These are phyloP conservation scores for Pseudogymnoascus sp. DNA, from an alignment of 2,329 filamentous ascomycete genomes.

Conservation along the genomic window DNA sequence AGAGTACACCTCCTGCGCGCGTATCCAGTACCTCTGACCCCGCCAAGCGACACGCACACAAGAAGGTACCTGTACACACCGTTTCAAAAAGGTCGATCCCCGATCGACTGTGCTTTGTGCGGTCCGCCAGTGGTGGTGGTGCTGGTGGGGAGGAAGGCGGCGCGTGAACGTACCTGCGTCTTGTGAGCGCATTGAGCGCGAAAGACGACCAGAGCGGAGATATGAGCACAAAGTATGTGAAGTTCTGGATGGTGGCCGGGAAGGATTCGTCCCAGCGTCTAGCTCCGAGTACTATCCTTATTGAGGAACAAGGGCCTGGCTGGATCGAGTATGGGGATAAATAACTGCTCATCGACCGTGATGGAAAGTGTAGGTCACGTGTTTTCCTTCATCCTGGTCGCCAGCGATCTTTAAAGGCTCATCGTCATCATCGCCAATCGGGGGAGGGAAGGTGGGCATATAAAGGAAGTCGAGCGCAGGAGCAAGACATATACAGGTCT, in stretches of 20 bases:
- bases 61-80: background rate
- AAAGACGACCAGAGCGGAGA: background rate
- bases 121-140: background rate
- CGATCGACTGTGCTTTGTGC: background rate
- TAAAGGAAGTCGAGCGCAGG: too few relatives aligned
- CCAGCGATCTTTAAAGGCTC: too few relatives aligned
- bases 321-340: background rate
- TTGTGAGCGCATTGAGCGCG: background rate
- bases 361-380: background rate
- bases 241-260: background rate
- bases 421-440: too few relatives aligned
- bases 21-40: slow-evolving; percentile 32
- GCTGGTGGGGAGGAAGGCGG: background rate
- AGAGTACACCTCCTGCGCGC: slow-evolving; percentile 48
- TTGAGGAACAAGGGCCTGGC: background rate
- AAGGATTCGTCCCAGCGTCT: background rate
- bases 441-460: too few relatives aligned
- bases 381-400: background rate
- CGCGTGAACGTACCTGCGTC: background rate
- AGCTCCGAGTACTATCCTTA: background rate
- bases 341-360: background rate
- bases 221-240: background rate
- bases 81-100: background rate
- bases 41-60: slow-evolving; percentile 40
- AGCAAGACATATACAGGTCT: too few relatives aligned